Evolutionary conservation across 2,329 filamentous ascomycete species (phyloP), one percentile per base, ranked within the genome.

Genomic region (Fragosphaeria purpurea): DNA sequence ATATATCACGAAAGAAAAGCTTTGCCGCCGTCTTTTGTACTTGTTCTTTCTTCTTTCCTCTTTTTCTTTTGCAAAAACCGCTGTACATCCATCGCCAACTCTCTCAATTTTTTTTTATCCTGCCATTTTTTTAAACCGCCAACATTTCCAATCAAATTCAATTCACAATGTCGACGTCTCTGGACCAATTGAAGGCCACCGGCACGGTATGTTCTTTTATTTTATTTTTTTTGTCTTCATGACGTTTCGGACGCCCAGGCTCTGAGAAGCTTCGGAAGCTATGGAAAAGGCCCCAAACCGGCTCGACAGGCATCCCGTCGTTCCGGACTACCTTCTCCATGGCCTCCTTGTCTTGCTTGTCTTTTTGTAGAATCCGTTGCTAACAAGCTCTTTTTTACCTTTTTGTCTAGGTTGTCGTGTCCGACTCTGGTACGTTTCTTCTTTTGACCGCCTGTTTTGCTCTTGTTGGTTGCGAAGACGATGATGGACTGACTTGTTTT

Each of bases 101-200:
- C 4, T 22, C 13, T n/a, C n/a, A n/a, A n/a, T 8, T 8, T 30
- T 41, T 37, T 39, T 41, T 11, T n/a, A 9, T 31, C 33, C 31
- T 38, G 22, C 41, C 13, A 5, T 22, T 31, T 37, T 7, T 42
- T 12, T 12, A 37, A 42, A 35, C 49, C 50, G 46, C 34, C 49
- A 52, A 49, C 30, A 52, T 54, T 55, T 35, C 46, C 35, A 38
- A 47, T 30, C 34, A 30, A 35, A 34, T 41, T 46, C 32, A 22
- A 22, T 22, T 22, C 59, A 71, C 58, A 45, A 96, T 96, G 90
- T 73, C 88, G 71, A 85, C 75, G 72, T 88, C 90, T 71, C 86
- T 98, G 64, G 93, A 97, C 64, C 90, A 97, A 77, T 82, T 98
- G 70, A 98, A 98, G 81, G 83, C 88, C 76, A 72, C 85, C 68